Percentiles rank a stretch among this genome's conserved stretches.
These are phyloP conservation scores for Gynostemma pentaphyllum DNA, from an alignment of 306 rosid genomes.

Conservation along the genomic window DNA sequence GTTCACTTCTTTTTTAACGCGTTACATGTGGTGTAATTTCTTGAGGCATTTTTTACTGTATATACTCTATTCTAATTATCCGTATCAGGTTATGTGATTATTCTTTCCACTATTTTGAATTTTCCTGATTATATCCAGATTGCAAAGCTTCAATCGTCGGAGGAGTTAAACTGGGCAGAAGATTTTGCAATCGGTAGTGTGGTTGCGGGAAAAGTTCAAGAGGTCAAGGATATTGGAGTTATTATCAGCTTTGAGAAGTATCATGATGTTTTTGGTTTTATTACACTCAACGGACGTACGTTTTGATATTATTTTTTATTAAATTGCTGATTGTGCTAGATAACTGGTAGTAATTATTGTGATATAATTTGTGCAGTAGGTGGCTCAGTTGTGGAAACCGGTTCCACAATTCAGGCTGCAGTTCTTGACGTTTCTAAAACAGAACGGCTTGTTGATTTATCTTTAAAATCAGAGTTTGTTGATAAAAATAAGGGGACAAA, in stretches of 20 bases:
- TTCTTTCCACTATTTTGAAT: background rate
- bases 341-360: conserved; percentile 5
- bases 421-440: conserved; percentile 82
- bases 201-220: conserved; percentile 63
- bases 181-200: conserved; percentile 42
- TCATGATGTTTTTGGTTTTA: conserved; percentile 65
- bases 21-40: conserved; percentile 7
- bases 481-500: conserved; percentile 29
- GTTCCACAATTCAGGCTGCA: conserved; percentile 55
- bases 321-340: conserved; percentile 10
- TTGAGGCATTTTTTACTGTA: background rate
- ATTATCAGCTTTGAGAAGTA: conserved; percentile 65
- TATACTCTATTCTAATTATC: background rate
- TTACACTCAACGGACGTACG: conserved; percentile 63
- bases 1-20: background rate
- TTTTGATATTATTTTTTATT: conserved; percentile 11
- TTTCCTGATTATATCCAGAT: conserved; percentile 29
- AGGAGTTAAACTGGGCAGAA: conserved; percentile 53
- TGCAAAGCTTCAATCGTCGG: conserved; percentile 38
- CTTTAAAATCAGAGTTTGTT: conserved; percentile 54
- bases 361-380: conserved; percentile 36
- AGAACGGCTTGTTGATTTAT: conserved; percentile 68
- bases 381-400: conserved; percentile 38
- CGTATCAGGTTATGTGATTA: background rate
- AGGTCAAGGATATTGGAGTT: conserved; percentile 60